Base-by-base conservation (phyloP, 192 early-diverging fungal genomes). In the Backusella mclennaniae region DNA sequence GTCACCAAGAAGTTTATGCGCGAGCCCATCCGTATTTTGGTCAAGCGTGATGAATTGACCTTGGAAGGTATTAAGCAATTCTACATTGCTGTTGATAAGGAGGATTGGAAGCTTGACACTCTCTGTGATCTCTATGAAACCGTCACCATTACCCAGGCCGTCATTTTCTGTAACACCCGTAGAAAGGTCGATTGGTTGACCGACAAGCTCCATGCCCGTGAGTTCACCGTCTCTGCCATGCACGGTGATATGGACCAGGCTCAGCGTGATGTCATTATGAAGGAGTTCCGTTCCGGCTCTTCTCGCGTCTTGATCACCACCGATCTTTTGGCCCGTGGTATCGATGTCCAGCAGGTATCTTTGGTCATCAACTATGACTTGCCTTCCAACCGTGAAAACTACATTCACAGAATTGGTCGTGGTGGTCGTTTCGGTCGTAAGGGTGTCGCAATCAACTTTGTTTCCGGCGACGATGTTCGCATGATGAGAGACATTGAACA, bases 401-500 rank as follows among this genome's bases (percentile, higher is more conserved):
- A 99, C 91, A 97, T 99, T 78, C 98, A 99, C 87, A 92, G 96
- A 85, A 99, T 99, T 85, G 98, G 98, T 92, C 94, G 98, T 90
- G 94, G 95, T 92, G 97, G 98, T 90, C 97, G 98, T 92, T 99
- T 98, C 91, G 98, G 98, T 85, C 94, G 98, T 85, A 99, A 98
- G 92, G 98, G 98, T 91, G 97, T 99, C 80, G 96, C 97, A 75
- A 97, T 99, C 90, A 99, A 99, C 92, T 99, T 99, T 89, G 96
- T 99, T 77, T 92, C 95, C 69, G 91, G 90, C 82, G 96, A 99
- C n/a, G 98, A 99, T 85, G 91, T 94, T 71, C 87, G 88, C 72
- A 93, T 93, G 84, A 89, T 98, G 82, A 90, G 94, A 68, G 89
- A 92, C 49, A 94, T 95, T 85, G 97, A 98, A 87, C 85, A 92